A percentile compares a stretch with the other conserved stretches of the same genome.
Conservation (phyloP, 352 stramenopile genomes). For the Phytophthora sp. region DNA sequence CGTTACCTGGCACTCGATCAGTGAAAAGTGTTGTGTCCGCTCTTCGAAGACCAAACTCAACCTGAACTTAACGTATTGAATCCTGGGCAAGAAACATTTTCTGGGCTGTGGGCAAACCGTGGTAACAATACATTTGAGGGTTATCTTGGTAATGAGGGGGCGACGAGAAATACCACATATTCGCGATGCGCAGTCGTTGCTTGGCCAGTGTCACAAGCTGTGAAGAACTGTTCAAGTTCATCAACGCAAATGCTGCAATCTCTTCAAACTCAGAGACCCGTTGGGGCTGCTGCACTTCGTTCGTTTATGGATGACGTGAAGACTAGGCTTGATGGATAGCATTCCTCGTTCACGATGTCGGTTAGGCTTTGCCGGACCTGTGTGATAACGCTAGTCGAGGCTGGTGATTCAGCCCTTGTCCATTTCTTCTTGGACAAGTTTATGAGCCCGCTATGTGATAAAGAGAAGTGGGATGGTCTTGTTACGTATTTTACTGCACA, state of each 20-base stretch:
- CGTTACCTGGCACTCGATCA: constrained; percentile 7
- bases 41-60: neutral
- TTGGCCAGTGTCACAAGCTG: neutral
- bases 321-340: neutral
- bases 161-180: constrained; percentile 23
- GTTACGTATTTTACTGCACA: no score
- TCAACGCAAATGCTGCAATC: constrained; percentile 2
- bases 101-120: constrained; percentile 7
- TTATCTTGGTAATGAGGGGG: constrained; percentile 21
- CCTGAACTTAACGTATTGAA: constrained; percentile 17
- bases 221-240: constrained; percentile 2
- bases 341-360: neutral
- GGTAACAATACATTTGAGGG: constrained; percentile 22
- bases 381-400: no score
- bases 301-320: constrained; percentile 1
- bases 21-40: neutral
- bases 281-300: neutral
- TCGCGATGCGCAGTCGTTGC: constrained; percentile 10
- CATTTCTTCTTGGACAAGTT: no score
- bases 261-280: neutral
- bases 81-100: constrained; percentile 6
- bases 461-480: no score
- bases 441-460: no score
- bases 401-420: no score
- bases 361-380: neutral